A percentile compares a stretch with the other conserved stretches of the same genome.
Evolutionary conservation across 345 rosid genomes (phyloP).

Genomic region (Ceriops zippeliana): DNA sequence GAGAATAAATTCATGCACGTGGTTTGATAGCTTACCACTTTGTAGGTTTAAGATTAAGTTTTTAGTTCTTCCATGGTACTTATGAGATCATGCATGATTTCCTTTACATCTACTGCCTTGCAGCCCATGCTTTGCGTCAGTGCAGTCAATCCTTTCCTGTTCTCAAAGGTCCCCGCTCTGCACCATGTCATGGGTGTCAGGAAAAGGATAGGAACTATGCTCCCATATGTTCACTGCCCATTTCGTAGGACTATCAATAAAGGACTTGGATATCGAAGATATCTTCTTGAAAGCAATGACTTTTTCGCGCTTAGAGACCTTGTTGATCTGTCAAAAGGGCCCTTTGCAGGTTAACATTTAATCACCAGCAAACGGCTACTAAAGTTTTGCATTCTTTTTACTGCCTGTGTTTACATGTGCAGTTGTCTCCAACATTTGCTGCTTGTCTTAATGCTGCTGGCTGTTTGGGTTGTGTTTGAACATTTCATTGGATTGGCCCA

Average conservation of each 20-base stretch:
- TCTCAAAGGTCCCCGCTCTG: slow-evolving; percentile 86
- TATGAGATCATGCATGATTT: slow-evolving; percentile 16
- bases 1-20: background rate
- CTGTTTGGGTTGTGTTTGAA: background rate
- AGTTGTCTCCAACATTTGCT: background rate
- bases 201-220: slow-evolving; percentile 73
- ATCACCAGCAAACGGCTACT: background rate
- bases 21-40: background rate
- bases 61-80: background rate
- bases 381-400: background rate
- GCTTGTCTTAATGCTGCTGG: background rate
- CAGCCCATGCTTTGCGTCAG: slow-evolving; percentile 97
- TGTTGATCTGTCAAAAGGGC: slow-evolving; percentile 93
- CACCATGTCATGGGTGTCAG: slow-evolving; percentile 63
- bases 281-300: slow-evolving; percentile 87
- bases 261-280: slow-evolving; percentile 86
- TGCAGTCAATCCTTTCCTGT: slow-evolving; percentile 90
- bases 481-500: no score
- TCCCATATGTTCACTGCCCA: slow-evolving; percentile 87
- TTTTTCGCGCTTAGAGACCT: slow-evolving; percentile 90
- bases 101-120: slow-evolving; percentile 28
- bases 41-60: background rate
- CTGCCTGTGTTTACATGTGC: background rate
- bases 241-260: slow-evolving; percentile 69
- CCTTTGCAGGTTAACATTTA: slow-evolving; percentile 78